Evolutionary conservation across 2,329 filamentous ascomycete species (phyloP).

Genomic region (Penicillium rolfsii): DNA sequence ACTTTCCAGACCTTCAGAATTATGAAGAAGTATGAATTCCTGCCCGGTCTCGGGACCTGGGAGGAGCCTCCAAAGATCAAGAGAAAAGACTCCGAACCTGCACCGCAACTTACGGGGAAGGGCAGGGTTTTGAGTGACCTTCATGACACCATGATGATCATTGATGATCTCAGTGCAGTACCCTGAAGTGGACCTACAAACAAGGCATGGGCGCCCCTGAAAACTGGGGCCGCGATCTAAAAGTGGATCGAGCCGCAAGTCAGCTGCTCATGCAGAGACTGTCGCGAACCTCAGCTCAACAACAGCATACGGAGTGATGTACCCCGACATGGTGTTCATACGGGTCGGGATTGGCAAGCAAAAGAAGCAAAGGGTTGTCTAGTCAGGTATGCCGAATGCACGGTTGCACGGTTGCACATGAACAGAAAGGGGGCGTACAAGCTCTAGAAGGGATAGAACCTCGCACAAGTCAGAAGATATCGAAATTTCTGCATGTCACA

Average conservation of each 20-base stretch:
- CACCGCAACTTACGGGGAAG: slow-evolving; percentile 32
- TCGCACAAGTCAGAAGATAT: not conserved
- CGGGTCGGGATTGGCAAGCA: not conserved
- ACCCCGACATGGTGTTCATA: not conserved
- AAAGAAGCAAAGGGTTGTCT: not conserved
- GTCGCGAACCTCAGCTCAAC: not conserved
- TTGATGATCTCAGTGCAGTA: not conserved
- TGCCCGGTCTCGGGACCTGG: not conserved
- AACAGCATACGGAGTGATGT: not conserved
- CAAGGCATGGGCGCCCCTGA: slow-evolving; percentile 15
- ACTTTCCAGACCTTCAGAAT: not conserved
- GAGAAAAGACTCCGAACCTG: not conserved
- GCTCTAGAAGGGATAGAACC: not conserved
- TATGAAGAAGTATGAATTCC: not conserved
- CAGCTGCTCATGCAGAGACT: slow-evolving; percentile 26
- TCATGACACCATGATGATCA: slow-evolving; percentile 5
- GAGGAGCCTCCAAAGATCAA: not conserved
- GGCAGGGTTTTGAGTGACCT: not conserved
- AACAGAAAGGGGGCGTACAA: not conserved
- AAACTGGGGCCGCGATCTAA: slow-evolving; percentile 24
- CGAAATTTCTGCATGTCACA: slow-evolving; percentile 39
- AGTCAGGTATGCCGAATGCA: slow-evolving; percentile 3
- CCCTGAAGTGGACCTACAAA: slow-evolving; percentile 9
- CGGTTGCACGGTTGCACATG: not conserved
- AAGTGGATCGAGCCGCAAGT: slow-evolving; percentile 24